Evolutionary conservation across 768 basidiomycete genomes (phyloP), one percentile per base, ranked within the genome.

Genomic region (Tricholoma hemisulphureum): DNA sequence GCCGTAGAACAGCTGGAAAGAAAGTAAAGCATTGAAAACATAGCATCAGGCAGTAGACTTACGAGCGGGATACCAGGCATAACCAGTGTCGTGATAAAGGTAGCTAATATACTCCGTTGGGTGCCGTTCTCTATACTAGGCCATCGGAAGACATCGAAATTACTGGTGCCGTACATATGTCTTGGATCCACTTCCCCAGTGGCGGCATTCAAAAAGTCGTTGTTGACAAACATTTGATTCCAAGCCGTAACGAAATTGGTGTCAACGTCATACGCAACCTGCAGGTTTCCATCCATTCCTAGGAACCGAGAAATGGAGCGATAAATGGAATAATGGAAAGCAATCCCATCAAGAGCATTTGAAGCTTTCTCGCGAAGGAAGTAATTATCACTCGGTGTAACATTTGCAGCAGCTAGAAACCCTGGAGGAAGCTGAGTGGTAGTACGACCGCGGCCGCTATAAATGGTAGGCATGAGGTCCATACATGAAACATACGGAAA

Each of bases 131-230:
- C 84, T 64, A 97, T 70, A 73, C 89, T 86, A 3, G 92, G 93
- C 95, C 94, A 97, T 56, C 95, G 83, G 80, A 89, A 97, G 9
- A 97, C 83, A 77, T 96, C 95, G 75, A 95, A 95, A 68, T 96
- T 95, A 68, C 89, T 90, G n/a, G 87, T 87, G 37, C 95, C 95
- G 67, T 80, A 94, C 89, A 95, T 85, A 73, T 97, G 95, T 60
- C 81, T 79, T 2, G 94, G 94, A 67, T 97, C 94, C 41, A 93
- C 73, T 6, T 63, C 3, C 55, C 85, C 85, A 0, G 78, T 86
- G 45, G 76, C 70, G 2, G 88, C 73, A 68, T 96, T 95, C 51
- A 96, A 59, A 64, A 96, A 87, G 66, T 97, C 95, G 66, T 96
- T 87, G 70, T 84, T 81, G 65, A 91, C 85, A 65, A 93, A 88